phyloP scores from a whole-genome alignment of 768 basidiomycete genomes.

The Collybiopsis luxurians region DNA sequence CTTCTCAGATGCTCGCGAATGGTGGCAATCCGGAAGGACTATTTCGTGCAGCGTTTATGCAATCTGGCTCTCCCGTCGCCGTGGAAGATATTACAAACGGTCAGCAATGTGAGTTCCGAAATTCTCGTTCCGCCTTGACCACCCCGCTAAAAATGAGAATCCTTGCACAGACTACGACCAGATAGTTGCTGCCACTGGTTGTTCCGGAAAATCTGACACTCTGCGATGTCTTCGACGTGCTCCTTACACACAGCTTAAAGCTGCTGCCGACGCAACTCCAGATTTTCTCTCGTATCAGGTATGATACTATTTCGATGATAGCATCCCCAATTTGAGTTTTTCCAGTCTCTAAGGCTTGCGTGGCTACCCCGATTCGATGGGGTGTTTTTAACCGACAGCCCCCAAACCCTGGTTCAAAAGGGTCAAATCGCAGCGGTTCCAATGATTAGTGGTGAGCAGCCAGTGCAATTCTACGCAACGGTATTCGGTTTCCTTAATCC shows the following conservation, averaged over 20 bases:
- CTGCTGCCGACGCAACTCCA: slow-evolving; percentile 41
- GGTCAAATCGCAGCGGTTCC: slow-evolving; percentile 47
- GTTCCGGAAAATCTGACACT: slow-evolving; percentile 36
- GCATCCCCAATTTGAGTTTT: too few relatives aligned
- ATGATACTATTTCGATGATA: too few relatives aligned
- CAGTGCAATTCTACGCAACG: background rate
- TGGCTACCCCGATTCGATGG: slow-evolving; percentile 55
- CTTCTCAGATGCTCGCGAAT: slow-evolving; percentile 48
- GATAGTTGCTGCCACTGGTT: slow-evolving; percentile 39
- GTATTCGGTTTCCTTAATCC: background rate
- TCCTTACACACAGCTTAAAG: slow-evolving; percentile 34
- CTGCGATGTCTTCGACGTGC: slow-evolving; percentile 42
- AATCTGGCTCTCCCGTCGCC: slow-evolving; percentile 47
- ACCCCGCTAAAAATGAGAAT: background rate
- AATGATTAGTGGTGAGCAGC: slow-evolving; percentile 39
- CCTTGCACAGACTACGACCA: slow-evolving; percentile 39
- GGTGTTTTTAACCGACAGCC: slow-evolving; percentile 40
- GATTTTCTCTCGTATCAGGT: slow-evolving; percentile 43
- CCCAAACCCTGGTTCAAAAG: slow-evolving; percentile 38
- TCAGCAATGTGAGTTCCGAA: slow-evolving; percentile 30
- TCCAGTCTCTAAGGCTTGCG: slow-evolving; percentile 37
- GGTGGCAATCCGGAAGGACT: slow-evolving; percentile 42
- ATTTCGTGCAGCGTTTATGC: slow-evolving; percentile 51
- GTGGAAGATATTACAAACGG: slow-evolving; percentile 43
- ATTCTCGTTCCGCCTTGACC: slow-evolving; percentile 11